Conservation (phyloP, 257 asterid species). For the Penstemon davidsonii region DNA sequence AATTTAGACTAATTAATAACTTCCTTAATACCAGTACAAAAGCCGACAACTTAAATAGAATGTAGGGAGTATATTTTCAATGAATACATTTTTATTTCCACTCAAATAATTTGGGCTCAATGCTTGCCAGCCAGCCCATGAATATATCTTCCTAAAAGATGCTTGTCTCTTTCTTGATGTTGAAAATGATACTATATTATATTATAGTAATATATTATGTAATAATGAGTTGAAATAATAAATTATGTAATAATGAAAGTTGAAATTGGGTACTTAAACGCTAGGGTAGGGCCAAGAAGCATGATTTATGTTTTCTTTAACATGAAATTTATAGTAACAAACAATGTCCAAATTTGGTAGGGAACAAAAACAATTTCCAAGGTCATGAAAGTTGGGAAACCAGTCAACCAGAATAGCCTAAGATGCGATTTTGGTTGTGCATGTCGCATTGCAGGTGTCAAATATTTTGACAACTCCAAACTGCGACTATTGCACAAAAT, state of each 20-base stretch:
- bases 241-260: neutral
- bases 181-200: neutral
- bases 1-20: too few species aligned
- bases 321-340: constrained; percentile 22
- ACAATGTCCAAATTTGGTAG: constrained; percentile 29
- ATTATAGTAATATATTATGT: neutral
- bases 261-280: neutral
- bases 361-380: constrained; percentile 21
- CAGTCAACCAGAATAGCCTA: constrained; percentile 10
- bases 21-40: too few species aligned
- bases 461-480: constrained; percentile 14
- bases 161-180: constrained; percentile 21
- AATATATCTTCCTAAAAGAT: too few species aligned
- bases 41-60: too few species aligned
- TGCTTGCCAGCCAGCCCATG: too few species aligned
- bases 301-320: constrained; percentile 14
- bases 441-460: constrained; percentile 24
- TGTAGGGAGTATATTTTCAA: too few species aligned
- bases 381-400: constrained; percentile 11
- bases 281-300: constrained; percentile 20
- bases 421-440: constrained; percentile 26
- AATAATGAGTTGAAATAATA: neutral
- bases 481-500: constrained; percentile 26
- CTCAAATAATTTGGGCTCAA: too few species aligned
- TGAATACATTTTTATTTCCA: too few species aligned